phyloP scores from a whole-genome alignment of 2,329 filamentous ascomycete species.

The Sporothrix sp. region DNA sequence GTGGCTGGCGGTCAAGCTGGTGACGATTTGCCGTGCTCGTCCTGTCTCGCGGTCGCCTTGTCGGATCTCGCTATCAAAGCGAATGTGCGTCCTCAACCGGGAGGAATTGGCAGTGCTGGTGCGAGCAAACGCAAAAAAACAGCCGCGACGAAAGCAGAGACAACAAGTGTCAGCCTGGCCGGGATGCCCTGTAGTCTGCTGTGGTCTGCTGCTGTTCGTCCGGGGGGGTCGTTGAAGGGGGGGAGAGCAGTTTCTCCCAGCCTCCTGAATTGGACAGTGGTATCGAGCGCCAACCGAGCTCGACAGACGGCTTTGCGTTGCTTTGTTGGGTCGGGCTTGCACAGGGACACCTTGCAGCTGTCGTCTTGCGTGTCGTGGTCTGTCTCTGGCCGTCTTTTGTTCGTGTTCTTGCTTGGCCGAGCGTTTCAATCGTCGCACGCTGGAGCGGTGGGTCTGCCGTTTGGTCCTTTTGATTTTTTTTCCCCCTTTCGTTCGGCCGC shows the following conservation, averaged over 20 bases:
- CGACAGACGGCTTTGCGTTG: no score
- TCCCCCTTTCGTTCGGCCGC: background rate
- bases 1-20: no score
- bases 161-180: no score
- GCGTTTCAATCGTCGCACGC: slow-evolving; percentile 11
- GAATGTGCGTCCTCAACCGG: slow-evolving; percentile 6
- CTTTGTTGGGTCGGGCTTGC: background rate
- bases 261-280: slow-evolving; percentile 10
- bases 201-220: background rate
- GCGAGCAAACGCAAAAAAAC: background rate
- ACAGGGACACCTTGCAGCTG: background rate
- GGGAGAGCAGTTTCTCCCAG: slow-evolving; percentile 8
- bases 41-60: background rate
- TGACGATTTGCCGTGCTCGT: no score
- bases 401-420: no score
- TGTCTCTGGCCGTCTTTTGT: no score
- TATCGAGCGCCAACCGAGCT: no score
- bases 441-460: background rate
- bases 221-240: background rate
- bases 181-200: background rate
- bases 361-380: no score
- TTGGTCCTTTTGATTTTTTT: no score
- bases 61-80: slow-evolving; percentile 6
- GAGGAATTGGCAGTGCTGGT: slow-evolving; percentile 5
- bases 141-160: background rate